Conservation (phyloP, 306 rosid species). For the Sechiopsis laciniata region DNA sequence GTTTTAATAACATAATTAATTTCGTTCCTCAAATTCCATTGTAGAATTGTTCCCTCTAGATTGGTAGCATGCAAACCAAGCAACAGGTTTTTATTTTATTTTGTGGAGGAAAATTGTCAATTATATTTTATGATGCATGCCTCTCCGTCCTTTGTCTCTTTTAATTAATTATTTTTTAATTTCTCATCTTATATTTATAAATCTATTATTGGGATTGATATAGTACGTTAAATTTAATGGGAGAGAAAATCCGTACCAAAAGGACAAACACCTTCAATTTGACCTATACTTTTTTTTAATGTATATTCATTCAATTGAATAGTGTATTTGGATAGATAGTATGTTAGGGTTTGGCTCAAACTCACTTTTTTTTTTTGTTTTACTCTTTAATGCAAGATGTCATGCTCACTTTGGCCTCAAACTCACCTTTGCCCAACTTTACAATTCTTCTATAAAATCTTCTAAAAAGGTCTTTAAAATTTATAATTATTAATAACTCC, state of each 20-base stretch:
- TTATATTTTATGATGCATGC: background rate
- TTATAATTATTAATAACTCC: too few relatives aligned
- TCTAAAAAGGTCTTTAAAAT: too few relatives aligned
- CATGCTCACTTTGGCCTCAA: too few relatives aligned
- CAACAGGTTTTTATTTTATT: background rate
- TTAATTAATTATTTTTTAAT: slow-evolving; percentile 11
- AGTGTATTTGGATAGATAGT: too few relatives aligned
- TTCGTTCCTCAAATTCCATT: background rate
- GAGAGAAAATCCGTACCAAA: slow-evolving; percentile 12
- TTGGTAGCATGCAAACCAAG: background rate
- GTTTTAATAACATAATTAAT: background rate
- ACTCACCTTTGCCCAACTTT: too few relatives aligned
- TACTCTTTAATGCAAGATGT: too few relatives aligned
- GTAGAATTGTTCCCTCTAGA: background rate
- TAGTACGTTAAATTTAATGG: slow-evolving; percentile 2
- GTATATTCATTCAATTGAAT: background rate
- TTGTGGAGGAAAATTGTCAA: background rate
- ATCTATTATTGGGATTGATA: background rate
- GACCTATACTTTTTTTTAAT: background rate
- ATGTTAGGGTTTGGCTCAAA: too few relatives aligned
- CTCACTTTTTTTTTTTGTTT: too few relatives aligned
- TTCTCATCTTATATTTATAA: background rate
- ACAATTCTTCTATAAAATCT: too few relatives aligned
- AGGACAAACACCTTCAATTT: slow-evolving; percentile 1
- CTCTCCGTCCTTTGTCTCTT: slow-evolving; percentile 1